Conservation (phyloP, 805 yeast genomes). For the Saccharomyces jurei region DNA sequence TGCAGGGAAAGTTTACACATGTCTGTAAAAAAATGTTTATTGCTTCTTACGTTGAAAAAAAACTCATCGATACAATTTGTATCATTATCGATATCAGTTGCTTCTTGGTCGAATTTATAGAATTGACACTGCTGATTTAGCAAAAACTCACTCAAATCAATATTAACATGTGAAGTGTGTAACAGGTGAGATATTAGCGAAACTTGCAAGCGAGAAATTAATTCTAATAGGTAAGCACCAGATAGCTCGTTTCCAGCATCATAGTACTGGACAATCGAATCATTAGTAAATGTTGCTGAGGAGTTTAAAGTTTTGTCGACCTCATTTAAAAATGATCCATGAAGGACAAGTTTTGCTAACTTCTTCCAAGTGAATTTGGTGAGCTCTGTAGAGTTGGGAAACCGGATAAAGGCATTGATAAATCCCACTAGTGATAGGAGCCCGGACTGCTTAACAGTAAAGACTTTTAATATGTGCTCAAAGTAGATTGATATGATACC, state of each 20-base stretch:
- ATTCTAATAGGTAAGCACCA: constrained; percentile 16
- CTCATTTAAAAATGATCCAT: constrained; percentile 12
- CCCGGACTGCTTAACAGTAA: constrained; percentile 10
- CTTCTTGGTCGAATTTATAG: constrained; percentile 8
- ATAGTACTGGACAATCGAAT: constrained; percentile 25
- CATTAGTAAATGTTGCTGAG: constrained; percentile 18
- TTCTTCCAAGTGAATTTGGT: constrained; percentile 14
- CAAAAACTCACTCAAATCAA: constrained; percentile 6
- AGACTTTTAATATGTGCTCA: constrained; percentile 7
- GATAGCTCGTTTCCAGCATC: constrained; percentile 25
- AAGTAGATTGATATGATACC: constrained; percentile 24
- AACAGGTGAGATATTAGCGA: constrained; percentile 11
- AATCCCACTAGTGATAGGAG: constrained; percentile 35
- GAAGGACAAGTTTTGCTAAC: constrained; percentile 7
- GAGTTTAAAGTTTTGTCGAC: constrained; percentile 13
- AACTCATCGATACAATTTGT: constrained; percentile 32
- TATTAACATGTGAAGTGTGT: constrained; percentile 2
- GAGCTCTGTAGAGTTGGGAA: constrained; percentile 9
- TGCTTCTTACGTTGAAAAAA: constrained; percentile 30
- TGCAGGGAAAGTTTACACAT: constrained; percentile 25
- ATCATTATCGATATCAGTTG: constrained; percentile 16
- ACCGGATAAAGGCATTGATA: constrained; percentile 27
- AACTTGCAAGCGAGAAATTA: constrained; percentile 20
- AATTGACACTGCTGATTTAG: constrained; percentile 6
- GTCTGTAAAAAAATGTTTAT: constrained; percentile 26